Evolutionary conservation across 805 yeast genomes (phyloP).

Genomic region (Wickerhamiella occidentalis): DNA sequence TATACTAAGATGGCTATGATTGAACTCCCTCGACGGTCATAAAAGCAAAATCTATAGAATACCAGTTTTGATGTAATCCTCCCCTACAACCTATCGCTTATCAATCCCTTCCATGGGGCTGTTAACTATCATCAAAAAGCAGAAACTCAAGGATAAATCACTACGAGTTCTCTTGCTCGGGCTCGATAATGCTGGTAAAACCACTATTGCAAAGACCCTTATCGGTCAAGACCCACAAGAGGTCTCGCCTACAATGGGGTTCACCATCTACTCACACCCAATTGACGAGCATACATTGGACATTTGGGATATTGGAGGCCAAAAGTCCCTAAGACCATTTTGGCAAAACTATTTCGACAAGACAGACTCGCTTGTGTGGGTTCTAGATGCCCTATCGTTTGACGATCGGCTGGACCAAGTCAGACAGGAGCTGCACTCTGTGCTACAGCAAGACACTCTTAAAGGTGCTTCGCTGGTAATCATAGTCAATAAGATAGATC

Average conservation of each 20-base stretch:
- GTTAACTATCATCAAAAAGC: conserved; percentile 65
- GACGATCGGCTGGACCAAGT: conserved; percentile 54
- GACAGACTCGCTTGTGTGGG: conserved; percentile 74
- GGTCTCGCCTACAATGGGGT: conserved; percentile 87
- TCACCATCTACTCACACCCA: conserved; percentile 54
- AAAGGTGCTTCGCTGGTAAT: conserved; percentile 56
- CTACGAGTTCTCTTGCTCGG: conserved; percentile 68
- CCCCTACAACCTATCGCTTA: no score
- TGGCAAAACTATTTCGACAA: conserved; percentile 90
- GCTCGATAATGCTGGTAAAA: conserved; percentile 83
- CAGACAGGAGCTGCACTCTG: conserved; percentile 47
- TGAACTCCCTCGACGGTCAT: no score
- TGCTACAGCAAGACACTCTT: conserved; percentile 56
- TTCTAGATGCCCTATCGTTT: conserved; percentile 50
- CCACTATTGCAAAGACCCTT: conserved; percentile 59
- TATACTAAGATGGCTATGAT: no score
- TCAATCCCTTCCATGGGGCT: conserved; percentile 50
- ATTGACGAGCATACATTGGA: conserved; percentile 26
- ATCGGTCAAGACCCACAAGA: conserved; percentile 38
- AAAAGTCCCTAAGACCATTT: conserved; percentile 64
- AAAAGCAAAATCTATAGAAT: no score
- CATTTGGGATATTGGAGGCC: conserved; percentile 83
- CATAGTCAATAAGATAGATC: conserved; percentile 64
- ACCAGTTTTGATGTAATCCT: background rate
- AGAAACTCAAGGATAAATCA: conserved; percentile 68